Base-by-base conservation (phyloP, 164 flowering plant species). In the Berberis vulgaris region DNA sequence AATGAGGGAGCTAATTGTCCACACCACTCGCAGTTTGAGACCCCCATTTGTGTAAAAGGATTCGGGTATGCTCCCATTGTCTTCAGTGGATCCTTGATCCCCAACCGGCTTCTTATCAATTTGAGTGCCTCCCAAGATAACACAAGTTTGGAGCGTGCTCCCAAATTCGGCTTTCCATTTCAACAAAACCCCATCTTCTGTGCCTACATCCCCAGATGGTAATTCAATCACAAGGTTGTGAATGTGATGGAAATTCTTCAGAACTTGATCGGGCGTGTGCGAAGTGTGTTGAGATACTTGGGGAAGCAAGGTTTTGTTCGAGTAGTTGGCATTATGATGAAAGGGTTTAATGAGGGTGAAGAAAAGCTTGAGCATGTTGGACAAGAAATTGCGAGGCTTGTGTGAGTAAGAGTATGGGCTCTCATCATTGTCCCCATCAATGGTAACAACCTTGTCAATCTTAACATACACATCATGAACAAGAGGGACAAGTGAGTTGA, bases 401-500 rank as follows among this genome's bases (percentile, higher is more conserved):
- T 67, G 70, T 1, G 71, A 69, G 45, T 44, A 49, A 6, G 65
- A 64, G 41, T 53, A 57, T 7, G 46, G 68, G 26, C 26, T 26
- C 26, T 26, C 26, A 26, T 26, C 26, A 54, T 55, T 38, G n/a
- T 56, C 44, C 5, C 61, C 64, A 12, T 49, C 52, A 46, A 59
- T 49, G 55, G 63, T 50, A 1, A 63, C 66, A 11, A 59, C 63
- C 44, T 57, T 47, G 54, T 54, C 72, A 7, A 56, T 59, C 55
- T 62, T 66, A 59, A 77, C 63, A 53, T 65, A 72, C 62, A 85
- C 59, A 41, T 71, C 41, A 59, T 73, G 62, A 57, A 71, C 64
- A 2, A 74, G 73, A 41, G 83, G 76, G 12, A 77, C 70, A 6
- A 84, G 71, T 40, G 79, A 73, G 41, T 70, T 65, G 68, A 84